A percentile compares a stretch with the other conserved stretches of the same genome.
Conservation (phyloP, 2,329 filamentous ascomycete species). For the Fusarium sp. region DNA sequence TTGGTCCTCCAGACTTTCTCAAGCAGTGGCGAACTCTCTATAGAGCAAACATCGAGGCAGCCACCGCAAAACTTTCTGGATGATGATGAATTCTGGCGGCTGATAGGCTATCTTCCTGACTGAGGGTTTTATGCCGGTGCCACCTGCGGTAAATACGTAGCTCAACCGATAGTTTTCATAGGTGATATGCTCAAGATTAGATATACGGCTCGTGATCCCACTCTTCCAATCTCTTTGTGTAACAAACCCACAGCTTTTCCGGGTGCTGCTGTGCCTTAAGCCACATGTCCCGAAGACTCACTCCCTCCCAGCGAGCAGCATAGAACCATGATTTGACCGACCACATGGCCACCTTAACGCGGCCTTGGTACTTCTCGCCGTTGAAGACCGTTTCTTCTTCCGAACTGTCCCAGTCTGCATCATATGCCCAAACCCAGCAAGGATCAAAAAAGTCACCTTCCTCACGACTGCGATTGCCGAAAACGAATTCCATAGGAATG, state of each 20-base stretch:
- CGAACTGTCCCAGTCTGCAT: slow-evolving; percentile 33
- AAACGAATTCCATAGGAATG: slow-evolving; percentile 18
- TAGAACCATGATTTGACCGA: slow-evolving; percentile 36
- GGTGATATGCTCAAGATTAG: not conserved
- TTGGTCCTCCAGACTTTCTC: too few species aligned
- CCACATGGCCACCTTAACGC: slow-evolving; percentile 16
- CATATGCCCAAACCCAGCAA: slow-evolving; percentile 39
- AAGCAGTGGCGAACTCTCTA: too few species aligned
- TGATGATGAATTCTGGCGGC: too few species aligned
- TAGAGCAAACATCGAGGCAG: too few species aligned
- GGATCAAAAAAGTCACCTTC: not conserved
- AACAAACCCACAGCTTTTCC: slow-evolving; percentile 26
- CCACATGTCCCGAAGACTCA: slow-evolving; percentile 35
- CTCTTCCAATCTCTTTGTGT: slow-evolving; percentile 18
- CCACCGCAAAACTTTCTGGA: too few species aligned
- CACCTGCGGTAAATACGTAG: too few species aligned
- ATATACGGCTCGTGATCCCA: slow-evolving; percentile 37
- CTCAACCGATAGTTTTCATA: too few species aligned
- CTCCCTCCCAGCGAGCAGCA: slow-evolving; percentile 28
- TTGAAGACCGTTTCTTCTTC: slow-evolving; percentile 7
- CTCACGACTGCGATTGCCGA: not conserved
- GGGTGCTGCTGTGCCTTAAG: slow-evolving; percentile 30
- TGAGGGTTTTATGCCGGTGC: too few species aligned
- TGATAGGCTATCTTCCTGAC: too few species aligned
- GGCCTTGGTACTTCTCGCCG: slow-evolving; percentile 27